A percentile compares a stretch with the other conserved stretches of the same genome.
phyloP scores from a whole-genome alignment of 2,329 filamentous ascomycete genomes.

The Sordariomycetes sp. region DNA sequence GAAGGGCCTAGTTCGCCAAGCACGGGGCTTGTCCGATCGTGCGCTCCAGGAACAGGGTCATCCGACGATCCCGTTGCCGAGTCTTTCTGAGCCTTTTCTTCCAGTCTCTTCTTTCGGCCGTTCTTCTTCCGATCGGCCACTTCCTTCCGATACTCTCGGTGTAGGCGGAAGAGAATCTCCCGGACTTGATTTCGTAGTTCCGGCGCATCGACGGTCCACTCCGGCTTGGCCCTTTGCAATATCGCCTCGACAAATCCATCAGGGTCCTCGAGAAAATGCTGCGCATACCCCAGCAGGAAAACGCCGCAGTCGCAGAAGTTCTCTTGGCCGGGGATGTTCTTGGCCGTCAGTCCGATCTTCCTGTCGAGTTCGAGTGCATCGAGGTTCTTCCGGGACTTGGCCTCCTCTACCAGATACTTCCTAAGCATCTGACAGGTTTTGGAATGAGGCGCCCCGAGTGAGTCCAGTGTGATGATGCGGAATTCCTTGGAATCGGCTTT shows the following conservation, averaged over 20 bases:
- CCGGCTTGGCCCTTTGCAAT: conserved; percentile 42
- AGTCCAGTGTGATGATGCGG: conserved; percentile 80
- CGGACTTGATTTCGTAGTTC: conserved; percentile 57
- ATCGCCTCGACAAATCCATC: conserved; percentile 58
- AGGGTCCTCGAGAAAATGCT: conserved; percentile 69
- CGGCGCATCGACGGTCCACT: conserved; percentile 44
- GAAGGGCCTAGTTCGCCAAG: not conserved
- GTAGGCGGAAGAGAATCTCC: conserved; percentile 51
- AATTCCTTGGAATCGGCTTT: conserved; percentile 42
- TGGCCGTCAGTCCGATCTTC: conserved; percentile 52
- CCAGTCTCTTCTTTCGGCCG: conserved; percentile 18
- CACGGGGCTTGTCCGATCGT: not conserved
- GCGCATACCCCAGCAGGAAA: conserved; percentile 74
- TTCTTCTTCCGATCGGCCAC: conserved; percentile 23
- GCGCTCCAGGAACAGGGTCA: not conserved
- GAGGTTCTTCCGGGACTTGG: conserved; percentile 45
- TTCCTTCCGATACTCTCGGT: conserved; percentile 22
- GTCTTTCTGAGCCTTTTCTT: conserved; percentile 13
- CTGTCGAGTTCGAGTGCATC: conserved; percentile 21
- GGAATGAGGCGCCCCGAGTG: conserved; percentile 56
- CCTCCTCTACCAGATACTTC: conserved; percentile 68
- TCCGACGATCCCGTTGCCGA: not conserved
- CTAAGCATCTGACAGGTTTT: conserved; percentile 58
- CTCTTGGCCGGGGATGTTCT: conserved; percentile 64
- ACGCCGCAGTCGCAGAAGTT: conserved; percentile 88